Conservation (phyloP, 75 land plant species). For the Selaginella tamariscina region DNA sequence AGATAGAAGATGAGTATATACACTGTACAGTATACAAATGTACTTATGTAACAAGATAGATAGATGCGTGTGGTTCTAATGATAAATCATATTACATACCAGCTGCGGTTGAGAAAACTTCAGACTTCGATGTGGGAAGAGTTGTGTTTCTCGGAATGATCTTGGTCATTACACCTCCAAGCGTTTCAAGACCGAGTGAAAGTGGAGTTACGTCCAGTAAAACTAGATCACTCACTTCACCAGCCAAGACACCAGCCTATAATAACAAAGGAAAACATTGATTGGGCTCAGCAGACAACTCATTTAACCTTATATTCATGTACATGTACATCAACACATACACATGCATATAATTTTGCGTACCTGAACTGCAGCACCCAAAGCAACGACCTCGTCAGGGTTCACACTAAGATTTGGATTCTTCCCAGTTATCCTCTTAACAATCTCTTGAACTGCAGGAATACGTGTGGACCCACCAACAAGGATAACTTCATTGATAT, state of each 20-base stretch:
- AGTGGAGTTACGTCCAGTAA: slow-evolving; percentile 70
- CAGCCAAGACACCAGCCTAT: slow-evolving; percentile 25
- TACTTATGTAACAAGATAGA: too few species aligned
- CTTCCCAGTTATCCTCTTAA: slow-evolving; percentile 11
- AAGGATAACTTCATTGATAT: slow-evolving; percentile 19
- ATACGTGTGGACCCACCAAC: slow-evolving; percentile 28
- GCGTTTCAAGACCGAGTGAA: slow-evolving; percentile 59
- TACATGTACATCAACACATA: too few species aligned
- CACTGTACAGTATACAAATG: too few species aligned
- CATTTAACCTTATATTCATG: too few species aligned
- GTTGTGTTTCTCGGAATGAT: slow-evolving; percentile 72
- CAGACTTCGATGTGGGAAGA: slow-evolving; percentile 61
- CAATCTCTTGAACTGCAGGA: slow-evolving; percentile 23
- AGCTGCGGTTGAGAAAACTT: slow-evolving; percentile 78
- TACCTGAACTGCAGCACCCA: slow-evolving; percentile 30
- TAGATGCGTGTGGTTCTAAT: too few species aligned
- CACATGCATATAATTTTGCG: too few species aligned
- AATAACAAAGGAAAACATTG: too few species aligned
- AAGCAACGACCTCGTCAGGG: slow-evolving; percentile 27
- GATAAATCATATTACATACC: too few species aligned
- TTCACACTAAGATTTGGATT: slow-evolving; percentile 12
- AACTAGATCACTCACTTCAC: slow-evolving; percentile 72
- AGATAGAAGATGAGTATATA: too few species aligned
- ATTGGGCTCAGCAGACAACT: too few species aligned
- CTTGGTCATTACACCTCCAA: slow-evolving; percentile 75